Conservation (phyloP, 139 green algal species). For the Trebouxia sp. region DNA sequence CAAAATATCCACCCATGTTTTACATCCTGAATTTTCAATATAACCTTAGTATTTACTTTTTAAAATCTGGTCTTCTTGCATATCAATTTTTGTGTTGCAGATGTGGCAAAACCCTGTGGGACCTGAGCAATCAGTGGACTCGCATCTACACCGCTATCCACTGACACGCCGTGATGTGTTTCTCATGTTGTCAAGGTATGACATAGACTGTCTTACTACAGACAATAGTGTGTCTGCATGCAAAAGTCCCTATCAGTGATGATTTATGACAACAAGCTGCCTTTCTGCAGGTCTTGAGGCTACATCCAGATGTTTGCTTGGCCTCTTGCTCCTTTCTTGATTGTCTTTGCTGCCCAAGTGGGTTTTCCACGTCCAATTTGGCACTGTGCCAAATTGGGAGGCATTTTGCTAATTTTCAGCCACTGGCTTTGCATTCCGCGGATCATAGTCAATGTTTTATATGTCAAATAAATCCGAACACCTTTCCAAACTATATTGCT, state of each 20-base stretch:
- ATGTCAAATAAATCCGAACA: too few relatives aligned
- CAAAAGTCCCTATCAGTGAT: constrained; percentile 6
- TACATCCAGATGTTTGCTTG: constrained; percentile 14
- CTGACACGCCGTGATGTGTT: constrained; percentile 26
- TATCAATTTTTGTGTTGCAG: constrained; percentile 21
- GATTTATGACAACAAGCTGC: constrained; percentile 1
- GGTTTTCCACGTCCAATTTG: background rate
- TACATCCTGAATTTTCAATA: constrained; percentile 21
- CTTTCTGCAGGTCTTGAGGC: constrained; percentile 17
- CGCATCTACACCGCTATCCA: constrained; percentile 19
- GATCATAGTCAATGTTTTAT: too few relatives aligned
- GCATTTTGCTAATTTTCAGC: too few relatives aligned
- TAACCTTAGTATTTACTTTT: constrained; percentile 3
- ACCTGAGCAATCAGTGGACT: constrained; percentile 24
- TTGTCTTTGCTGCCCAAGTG: constrained; percentile 11
- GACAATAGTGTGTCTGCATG: constrained; percentile 18
- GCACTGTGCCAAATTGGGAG: too few relatives aligned
- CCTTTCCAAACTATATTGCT: too few relatives aligned
- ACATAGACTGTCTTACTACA: constrained; percentile 22
- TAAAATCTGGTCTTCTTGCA: constrained; percentile 26
- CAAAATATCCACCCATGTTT: constrained; percentile 27
- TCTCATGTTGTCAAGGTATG: constrained; percentile 25
- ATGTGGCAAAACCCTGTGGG: constrained; percentile 23
- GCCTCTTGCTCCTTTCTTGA: constrained; percentile 9
- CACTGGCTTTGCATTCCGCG: too few relatives aligned